Evolutionary conservation across 2,329 filamentous ascomycete species (phyloP), one percentile per base, ranked within the genome.

Genomic region (Fusarium dimerum): DNA sequence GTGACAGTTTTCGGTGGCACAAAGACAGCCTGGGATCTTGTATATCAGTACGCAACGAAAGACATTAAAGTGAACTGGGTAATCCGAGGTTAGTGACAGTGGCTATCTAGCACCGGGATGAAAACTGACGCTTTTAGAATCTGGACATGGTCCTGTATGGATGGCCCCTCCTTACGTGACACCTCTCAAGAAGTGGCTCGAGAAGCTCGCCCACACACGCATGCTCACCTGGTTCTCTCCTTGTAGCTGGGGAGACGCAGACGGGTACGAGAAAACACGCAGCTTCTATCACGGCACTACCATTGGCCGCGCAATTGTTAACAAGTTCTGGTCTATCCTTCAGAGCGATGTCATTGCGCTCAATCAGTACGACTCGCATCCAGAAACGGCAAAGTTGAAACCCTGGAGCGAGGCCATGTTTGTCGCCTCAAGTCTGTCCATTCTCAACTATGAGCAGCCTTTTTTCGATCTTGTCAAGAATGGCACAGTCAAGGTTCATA

Each of bases 221-320:
- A 78, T 85, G 54, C 68, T 89, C 48, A 84, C 80, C 2, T 88
- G 83, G 80, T 81, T 89, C 66, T 83, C 78, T 43, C 86, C 87
- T 0, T 88, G 85, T 61, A 78, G 82, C 5, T 89, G 84, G 82
- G 84, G 82, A 2, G 70, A 74, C 3, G 78, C 76, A 10, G 81
- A 82, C 57, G 82, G 81, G 1, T 82, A 75, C 49, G 72, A 75
- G 4, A 71, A 68, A 38, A 67, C 78, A 0, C 73, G 80, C 12
- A 66, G 65, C 9, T 78, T 82, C 51, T 66, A 85, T 29, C 81
- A 85, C 51, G 71, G 74, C 5, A 84, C 78, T 1, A 67, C 67
- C 48, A 50, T 82, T 2, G 81, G 82, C 4, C 72, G 78, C 5
- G 73, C 71, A 38, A 54, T 84, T 5, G 75, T 80, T 5, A 67